Evolutionary conservation across 2,329 filamentous ascomycete species (phyloP).

Genomic region (Exophiala sideris): DNA sequence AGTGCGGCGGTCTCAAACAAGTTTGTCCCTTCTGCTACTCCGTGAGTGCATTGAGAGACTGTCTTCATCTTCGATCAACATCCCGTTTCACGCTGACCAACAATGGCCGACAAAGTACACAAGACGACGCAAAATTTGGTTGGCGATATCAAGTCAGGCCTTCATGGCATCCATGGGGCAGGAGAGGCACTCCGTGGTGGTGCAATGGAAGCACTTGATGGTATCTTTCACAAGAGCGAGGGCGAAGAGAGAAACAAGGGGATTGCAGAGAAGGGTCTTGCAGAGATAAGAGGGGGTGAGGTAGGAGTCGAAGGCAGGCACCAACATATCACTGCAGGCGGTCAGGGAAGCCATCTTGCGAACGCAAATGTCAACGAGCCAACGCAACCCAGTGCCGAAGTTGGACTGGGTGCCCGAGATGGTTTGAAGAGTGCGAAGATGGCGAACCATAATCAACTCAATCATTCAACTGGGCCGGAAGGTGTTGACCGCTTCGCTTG

Average conservation of each 20-base stretch:
- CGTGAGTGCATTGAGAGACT: neutral
- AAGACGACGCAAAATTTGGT: conserved; percentile 6
- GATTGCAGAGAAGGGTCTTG: conserved; percentile 34
- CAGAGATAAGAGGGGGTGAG: conserved; percentile 13
- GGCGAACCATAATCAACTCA: too few species aligned
- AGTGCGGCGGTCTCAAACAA: too few species aligned
- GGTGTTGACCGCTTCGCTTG: too few species aligned
- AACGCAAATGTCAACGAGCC: neutral
- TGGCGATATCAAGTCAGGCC: conserved; percentile 10
- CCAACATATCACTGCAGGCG: neutral
- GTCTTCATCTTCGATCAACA: neutral
- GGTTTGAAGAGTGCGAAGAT: too few species aligned
- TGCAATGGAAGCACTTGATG: conserved; percentile 38
- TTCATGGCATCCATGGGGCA: conserved; percentile 33
- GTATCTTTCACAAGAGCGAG: conserved; percentile 37
- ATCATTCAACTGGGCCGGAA: too few species aligned
- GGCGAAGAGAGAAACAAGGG: conserved; percentile 36
- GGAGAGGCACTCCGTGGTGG: conserved; percentile 42
- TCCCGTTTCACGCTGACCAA: neutral
- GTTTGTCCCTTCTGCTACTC: too few species aligned
- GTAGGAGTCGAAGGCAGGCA: neutral
- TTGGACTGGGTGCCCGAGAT: too few species aligned
- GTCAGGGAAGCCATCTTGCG: conserved; percentile 5
- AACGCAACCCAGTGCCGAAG: too few species aligned
- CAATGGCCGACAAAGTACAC: conserved; percentile 7